Evolutionary conservation across 2,329 filamentous ascomycete genomes (phyloP), one percentile per base, ranked within the genome.

Genomic region (Colletotrichum lentis): DNA sequence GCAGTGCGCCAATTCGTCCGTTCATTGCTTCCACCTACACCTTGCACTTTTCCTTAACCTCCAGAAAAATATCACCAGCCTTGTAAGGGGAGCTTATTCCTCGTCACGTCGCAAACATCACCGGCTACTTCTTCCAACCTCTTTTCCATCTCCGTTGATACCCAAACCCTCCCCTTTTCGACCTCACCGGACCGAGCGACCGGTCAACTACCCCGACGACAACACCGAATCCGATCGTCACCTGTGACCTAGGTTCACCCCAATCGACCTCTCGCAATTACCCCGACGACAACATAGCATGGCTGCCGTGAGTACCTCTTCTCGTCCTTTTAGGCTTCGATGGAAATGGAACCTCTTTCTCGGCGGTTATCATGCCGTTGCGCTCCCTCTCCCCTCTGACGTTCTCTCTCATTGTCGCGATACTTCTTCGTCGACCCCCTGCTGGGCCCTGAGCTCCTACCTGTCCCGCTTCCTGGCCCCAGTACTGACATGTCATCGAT

Each of bases 61-160:
- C 55, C 64, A 69, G 67, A 70, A 71, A 71, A 71, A 66, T 69
- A 71, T 70, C 70, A 71, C 69, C 69, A 71, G 69, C 64, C 70
- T 71, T 69, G 64, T 69, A 67, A 62, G 64, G 64, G 59, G 67
- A 65, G 67, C 69, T 67, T 58, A 27, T 69, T 69, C 60, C 43
- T 70, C 58, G 52, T 49, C 58, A 56, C 70, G 70, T 70, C 69
- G 70, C 68, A 71, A 70, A 64, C 70, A 68, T 61, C 62, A 31
- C 60, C 62, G 37, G 62, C 70, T 67, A 46, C 68, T 62, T 55
- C 55, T 61, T 62, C 59, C 59, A 62, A 58, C 62, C 62, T 52
- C 64, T 44, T 58, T 69, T 62, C 54, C 64, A 71, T 64, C 69
- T 71, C 67, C 64, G 53, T 71, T 71, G 69, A 71, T 71, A 71